phyloP scores from a whole-genome alignment of 2,329 filamentous ascomycete species.

The Fusarium sp. region DNA sequence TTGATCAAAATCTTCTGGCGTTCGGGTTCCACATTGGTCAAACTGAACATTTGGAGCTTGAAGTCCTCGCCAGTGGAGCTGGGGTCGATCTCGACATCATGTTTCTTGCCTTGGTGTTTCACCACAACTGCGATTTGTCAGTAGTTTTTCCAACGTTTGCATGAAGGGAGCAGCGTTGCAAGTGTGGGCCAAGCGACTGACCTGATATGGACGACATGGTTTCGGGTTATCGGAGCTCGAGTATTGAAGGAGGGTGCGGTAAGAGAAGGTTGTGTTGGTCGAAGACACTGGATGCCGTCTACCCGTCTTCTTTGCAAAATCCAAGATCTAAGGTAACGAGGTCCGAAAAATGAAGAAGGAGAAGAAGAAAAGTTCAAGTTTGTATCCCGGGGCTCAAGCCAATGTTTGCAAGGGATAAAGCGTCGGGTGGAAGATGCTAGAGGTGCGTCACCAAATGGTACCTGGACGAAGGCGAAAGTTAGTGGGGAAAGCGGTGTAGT shows the following conservation, averaged over 20 bases:
- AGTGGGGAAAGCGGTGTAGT: conserved; percentile 50
- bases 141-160: conserved; percentile 8
- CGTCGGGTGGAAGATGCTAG: conserved; percentile 33
- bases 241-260: conserved; percentile 7
- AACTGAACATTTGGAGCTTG: conserved; percentile 94
- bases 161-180: background rate
- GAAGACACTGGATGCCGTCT: background rate
- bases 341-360: background rate
- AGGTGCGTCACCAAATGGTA: conserved; percentile 54
- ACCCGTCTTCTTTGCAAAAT: background rate
- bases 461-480: conserved; percentile 46
- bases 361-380: background rate
- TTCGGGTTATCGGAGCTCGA: conserved; percentile 37
- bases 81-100: conserved; percentile 92
- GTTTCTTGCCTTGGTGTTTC: conserved; percentile 95
- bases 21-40: conserved; percentile 95
- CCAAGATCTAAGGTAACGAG: conserved; percentile 9
- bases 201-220: conserved; percentile 69
- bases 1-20: conserved; percentile 97
- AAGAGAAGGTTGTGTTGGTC: background rate
- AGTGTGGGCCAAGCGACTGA: conserved; percentile 53
- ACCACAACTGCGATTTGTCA: conserved; percentile 76
- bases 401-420: conserved; percentile 13
- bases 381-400: conserved; percentile 3
- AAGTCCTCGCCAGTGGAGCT: conserved; percentile 89